These are phyloP conservation scores for Eremothecium cymbalariae DNA, from an alignment of 1,139 yeast genomes.

Conservation along the genomic window DNA sequence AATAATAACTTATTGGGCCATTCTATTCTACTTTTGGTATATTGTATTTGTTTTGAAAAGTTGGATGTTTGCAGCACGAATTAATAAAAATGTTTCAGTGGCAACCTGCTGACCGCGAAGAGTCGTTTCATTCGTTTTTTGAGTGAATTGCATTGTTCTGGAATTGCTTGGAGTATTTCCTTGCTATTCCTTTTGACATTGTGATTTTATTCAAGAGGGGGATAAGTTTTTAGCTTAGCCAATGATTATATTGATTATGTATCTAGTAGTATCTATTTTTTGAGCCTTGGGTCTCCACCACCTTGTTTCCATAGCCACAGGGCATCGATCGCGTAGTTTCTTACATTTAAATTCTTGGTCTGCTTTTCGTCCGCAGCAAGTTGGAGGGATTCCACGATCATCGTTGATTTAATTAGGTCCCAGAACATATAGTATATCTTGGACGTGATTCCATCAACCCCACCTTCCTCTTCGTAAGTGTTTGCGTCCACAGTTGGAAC, in stretches of 20 bases:
- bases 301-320: constrained; percentile 86
- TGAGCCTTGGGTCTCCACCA: constrained; percentile 42
- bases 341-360: constrained; percentile 63
- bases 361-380: constrained; percentile 66
- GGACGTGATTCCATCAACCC: constrained; percentile 34
- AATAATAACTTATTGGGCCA: too few relatives aligned
- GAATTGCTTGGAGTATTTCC: neutral
- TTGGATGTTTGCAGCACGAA: too few relatives aligned
- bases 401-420: constrained; percentile 59
- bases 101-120: too few relatives aligned
- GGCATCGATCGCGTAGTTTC: constrained; percentile 86
- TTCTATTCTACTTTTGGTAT: too few relatives aligned
- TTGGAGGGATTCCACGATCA: constrained; percentile 61
- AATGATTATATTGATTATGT: neutral
- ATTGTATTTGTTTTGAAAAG: too few relatives aligned
- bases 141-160: neutral
- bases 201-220: neutral
- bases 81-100: too few relatives aligned
- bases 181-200: neutral
- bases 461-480: constrained; percentile 36
- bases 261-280: neutral
- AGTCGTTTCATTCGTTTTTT: too few relatives aligned
- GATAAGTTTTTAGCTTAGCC: neutral
- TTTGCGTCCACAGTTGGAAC: constrained; percentile 38
- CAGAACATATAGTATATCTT: constrained; percentile 51